phyloP scores from a whole-genome alignment of 345 rosid genomes.

The Triadica sebifera region DNA sequence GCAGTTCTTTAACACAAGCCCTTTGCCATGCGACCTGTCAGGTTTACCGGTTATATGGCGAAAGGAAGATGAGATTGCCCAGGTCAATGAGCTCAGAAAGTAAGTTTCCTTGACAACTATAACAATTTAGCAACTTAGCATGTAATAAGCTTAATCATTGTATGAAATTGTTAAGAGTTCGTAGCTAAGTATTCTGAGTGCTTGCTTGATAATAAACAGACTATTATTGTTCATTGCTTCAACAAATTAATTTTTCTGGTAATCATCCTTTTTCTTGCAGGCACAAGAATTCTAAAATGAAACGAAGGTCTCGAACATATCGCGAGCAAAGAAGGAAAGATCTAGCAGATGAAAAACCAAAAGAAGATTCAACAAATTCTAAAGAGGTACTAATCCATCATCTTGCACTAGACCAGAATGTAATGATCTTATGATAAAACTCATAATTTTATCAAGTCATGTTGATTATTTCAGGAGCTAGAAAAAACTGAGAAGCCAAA shows the following conservation, averaged over 20 bases:
- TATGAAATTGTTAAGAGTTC: too few relatives aligned
- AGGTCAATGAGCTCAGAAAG: constrained; percentile 37
- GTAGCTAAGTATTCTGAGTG: background rate
- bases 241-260: background rate
- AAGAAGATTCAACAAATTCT: constrained; percentile 17
- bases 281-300: constrained; percentile 37
- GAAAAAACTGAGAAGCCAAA: constrained; percentile 14
- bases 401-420: background rate
- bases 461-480: constrained; percentile 30
- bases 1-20: constrained; percentile 54
- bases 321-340: constrained; percentile 36
- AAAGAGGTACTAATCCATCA: constrained; percentile 36
- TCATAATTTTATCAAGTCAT: background rate
- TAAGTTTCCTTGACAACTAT: constrained; percentile 17
- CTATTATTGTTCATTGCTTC: background rate
- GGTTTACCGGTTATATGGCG: constrained; percentile 47
- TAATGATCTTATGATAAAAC: background rate
- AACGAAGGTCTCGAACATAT: constrained; percentile 35
- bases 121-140: too few relatives aligned
- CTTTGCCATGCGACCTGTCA: constrained; percentile 53
- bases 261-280: constrained; percentile 23
- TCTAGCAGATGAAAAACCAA: constrained; percentile 16
- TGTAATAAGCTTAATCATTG: too few relatives aligned
- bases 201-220: background rate
- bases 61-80: constrained; percentile 38